These are phyloP conservation scores for Oryza longistaminata DNA, from an alignment of 176 grass and related monocot species.

Conservation along the genomic window DNA sequence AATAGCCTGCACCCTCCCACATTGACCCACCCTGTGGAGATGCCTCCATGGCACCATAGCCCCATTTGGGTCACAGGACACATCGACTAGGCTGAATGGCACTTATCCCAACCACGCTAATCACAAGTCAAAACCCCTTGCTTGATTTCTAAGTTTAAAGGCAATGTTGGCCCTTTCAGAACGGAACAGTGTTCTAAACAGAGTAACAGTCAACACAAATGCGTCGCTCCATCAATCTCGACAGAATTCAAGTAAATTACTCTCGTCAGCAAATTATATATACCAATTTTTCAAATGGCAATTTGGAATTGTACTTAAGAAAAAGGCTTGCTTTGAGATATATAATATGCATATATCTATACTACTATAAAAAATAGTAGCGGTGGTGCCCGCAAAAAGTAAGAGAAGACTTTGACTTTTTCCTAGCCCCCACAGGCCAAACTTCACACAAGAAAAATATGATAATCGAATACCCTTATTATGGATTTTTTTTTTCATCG, in stretches of 20 bases:
- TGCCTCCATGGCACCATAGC: neutral
- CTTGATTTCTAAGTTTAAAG: neutral
- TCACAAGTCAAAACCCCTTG: neutral
- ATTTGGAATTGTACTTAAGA: neutral
- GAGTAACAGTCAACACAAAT: neutral
- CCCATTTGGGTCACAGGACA: neutral
- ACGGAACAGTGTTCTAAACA: neutral
- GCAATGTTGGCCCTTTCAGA: neutral
- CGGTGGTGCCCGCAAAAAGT: too few species aligned
- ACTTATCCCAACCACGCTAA: neutral
- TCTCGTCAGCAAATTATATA: neutral
- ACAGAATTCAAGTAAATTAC: conserved; percentile 6
- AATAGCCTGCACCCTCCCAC: neutral
- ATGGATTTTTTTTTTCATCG: too few species aligned
- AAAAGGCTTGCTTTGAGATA: neutral
- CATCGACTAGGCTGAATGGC: neutral
- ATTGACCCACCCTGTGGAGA: neutral
- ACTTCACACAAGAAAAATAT: too few species aligned
- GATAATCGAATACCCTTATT: too few species aligned
- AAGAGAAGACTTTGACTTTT: too few species aligned
- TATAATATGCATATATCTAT: neutral
- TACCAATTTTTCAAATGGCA: neutral
- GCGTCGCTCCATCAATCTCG: neutral
- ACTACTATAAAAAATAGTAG: too few species aligned
- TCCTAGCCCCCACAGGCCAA: too few species aligned